A percentile compares a stretch with the other conserved stretches of the same genome.
phyloP scores from a whole-genome alignment of 2,329 filamentous ascomycete species.

The Nannizziopsis arthrosporioides region DNA sequence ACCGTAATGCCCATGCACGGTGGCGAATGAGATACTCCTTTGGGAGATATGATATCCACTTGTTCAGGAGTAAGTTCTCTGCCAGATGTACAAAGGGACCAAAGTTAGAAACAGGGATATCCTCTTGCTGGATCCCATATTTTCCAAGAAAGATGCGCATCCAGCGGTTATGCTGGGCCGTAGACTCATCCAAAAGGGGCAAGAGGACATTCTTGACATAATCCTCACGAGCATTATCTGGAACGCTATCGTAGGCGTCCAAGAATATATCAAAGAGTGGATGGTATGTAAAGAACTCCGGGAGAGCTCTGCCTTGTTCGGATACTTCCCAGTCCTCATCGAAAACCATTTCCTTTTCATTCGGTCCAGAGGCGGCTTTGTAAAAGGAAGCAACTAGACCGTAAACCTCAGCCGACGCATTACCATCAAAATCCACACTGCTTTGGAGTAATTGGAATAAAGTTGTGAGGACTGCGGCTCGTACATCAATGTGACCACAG shows the following conservation, averaged over 20 bases:
- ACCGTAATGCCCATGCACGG: slow-evolving; percentile 14
- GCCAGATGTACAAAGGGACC: slow-evolving; percentile 15
- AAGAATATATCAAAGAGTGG: slow-evolving; percentile 14
- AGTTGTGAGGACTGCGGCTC: slow-evolving; percentile 8
- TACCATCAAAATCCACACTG: slow-evolving; percentile 2
- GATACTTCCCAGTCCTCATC: slow-evolving; percentile 13
- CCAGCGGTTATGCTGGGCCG: slow-evolving; percentile 17
- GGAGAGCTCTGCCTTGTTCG: slow-evolving; percentile 12
- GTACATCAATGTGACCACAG: slow-evolving; percentile 14
- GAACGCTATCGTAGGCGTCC: slow-evolving; percentile 5
- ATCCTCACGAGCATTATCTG: slow-evolving; percentile 1
- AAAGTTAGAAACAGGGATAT: slow-evolving; percentile 7
- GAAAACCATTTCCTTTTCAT: slow-evolving; percentile 7
- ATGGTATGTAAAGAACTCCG: slow-evolving; percentile 5
- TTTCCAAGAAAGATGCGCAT: slow-evolving; percentile 15
- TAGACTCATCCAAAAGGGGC: slow-evolving; percentile 16
- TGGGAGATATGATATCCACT: slow-evolving; percentile 15
- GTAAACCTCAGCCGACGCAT: slow-evolving; percentile 3
- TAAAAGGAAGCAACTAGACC: slow-evolving; percentile 5
- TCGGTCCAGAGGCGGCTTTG: slow-evolving; percentile 11
- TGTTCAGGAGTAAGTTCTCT: slow-evolving; percentile 4
- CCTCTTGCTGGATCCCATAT: slow-evolving; percentile 2
- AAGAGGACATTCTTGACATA: slow-evolving; percentile 15
- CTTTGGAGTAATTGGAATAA: slow-evolving; percentile 12
- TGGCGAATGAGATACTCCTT: slow-evolving; percentile 13